Percentiles rank a stretch among this genome's conserved stretches.
Evolutionary conservation across 805 yeast genomes (phyloP).

Genomic region (Geotrichum ghanense): DNA sequence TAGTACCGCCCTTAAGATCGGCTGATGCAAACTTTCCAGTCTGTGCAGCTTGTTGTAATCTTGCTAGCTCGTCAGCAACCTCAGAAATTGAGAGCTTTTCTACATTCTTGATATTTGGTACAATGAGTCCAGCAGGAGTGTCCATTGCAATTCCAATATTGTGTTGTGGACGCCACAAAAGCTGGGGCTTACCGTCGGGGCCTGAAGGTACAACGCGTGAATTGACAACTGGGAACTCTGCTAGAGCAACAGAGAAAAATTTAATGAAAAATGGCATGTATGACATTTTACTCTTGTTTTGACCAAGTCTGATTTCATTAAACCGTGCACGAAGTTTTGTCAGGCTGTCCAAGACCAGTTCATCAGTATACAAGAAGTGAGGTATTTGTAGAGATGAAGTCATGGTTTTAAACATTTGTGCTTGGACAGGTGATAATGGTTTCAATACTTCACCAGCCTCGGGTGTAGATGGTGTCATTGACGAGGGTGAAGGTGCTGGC

Average conservation of each 20-base stretch:
- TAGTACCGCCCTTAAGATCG: slow-evolving; percentile 24
- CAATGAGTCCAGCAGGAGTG: slow-evolving; percentile 25
- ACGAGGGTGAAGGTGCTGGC: slow-evolving; percentile 3
- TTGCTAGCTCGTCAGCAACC: slow-evolving; percentile 19
- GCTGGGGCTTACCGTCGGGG: slow-evolving; percentile 12
- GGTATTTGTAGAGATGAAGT: slow-evolving; percentile 23
- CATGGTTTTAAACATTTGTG: slow-evolving; percentile 26
- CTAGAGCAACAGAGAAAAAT: slow-evolving; percentile 22
- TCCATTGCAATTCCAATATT: slow-evolving; percentile 27
- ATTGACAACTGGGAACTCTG: slow-evolving; percentile 21
- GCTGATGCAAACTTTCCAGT: slow-evolving; percentile 18
- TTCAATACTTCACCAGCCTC: slow-evolving; percentile 6
- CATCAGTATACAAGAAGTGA: slow-evolving; percentile 26
- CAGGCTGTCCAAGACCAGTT: slow-evolving; percentile 20
- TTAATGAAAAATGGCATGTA: slow-evolving; percentile 27
- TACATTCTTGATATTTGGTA: slow-evolving; percentile 24
- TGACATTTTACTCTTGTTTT: slow-evolving; percentile 15
- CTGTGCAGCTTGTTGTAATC: slow-evolving; percentile 20
- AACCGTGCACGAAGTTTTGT: slow-evolving; percentile 15
- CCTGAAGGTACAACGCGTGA: slow-evolving; percentile 15
- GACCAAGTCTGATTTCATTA: slow-evolving; percentile 13
- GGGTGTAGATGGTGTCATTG: slow-evolving; percentile 3
- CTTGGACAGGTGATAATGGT: slow-evolving; percentile 22
- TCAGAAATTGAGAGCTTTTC: slow-evolving; percentile 18
- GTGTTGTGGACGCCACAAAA: slow-evolving; percentile 19